These are phyloP conservation scores for Tetrapisispora arboricola DNA, from an alignment of 805 yeast genomes.

Conservation along the genomic window DNA sequence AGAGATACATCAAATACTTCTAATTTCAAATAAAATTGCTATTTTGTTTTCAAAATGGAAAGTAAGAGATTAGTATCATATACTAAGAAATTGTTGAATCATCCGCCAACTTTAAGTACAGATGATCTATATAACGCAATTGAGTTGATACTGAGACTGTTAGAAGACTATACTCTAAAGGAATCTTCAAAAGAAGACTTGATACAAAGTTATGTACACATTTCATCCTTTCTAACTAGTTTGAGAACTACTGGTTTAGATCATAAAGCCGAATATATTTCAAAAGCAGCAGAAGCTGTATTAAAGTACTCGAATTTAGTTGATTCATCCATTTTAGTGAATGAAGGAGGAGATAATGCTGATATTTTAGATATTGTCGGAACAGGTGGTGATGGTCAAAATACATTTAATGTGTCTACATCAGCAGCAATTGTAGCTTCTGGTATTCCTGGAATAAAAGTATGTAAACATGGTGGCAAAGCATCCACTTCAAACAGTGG, in stretches of 20 bases:
- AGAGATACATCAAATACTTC: not conserved
- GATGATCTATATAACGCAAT: slow-evolving; percentile 57
- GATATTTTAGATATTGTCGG: slow-evolving; percentile 71
- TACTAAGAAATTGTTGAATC: slow-evolving; percentile 51
- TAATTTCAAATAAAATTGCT: not conserved
- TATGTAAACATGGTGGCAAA: slow-evolving; percentile 96
- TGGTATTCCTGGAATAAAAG: slow-evolving; percentile 60
- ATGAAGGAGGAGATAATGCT: slow-evolving; percentile 34
- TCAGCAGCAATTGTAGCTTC: slow-evolving; percentile 91
- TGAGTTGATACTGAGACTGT: slow-evolving; percentile 46
- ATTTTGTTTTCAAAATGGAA: not conserved
- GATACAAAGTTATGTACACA: slow-evolving; percentile 40
- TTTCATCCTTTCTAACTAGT: slow-evolving; percentile 71
- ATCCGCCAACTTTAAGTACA: slow-evolving; percentile 55
- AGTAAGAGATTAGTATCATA: slow-evolving; percentile 20
- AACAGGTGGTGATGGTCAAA: slow-evolving; percentile 97
- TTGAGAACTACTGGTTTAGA: slow-evolving; percentile 67
- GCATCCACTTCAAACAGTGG: slow-evolving; percentile 92
- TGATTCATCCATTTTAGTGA: slow-evolving; percentile 31
- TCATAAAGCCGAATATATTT: slow-evolving; percentile 69
- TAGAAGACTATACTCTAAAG: slow-evolving; percentile 34
- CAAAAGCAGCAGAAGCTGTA: slow-evolving; percentile 74
- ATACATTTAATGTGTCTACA: slow-evolving; percentile 93
- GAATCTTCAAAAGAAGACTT: slow-evolving; percentile 3
- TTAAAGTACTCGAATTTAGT: slow-evolving; percentile 53